Percentiles rank a stretch among this genome's conserved stretches.
Evolutionary conservation across 192 early-diverging fungal species (phyloP).

Genomic region (Kappamyces sp.): DNA sequence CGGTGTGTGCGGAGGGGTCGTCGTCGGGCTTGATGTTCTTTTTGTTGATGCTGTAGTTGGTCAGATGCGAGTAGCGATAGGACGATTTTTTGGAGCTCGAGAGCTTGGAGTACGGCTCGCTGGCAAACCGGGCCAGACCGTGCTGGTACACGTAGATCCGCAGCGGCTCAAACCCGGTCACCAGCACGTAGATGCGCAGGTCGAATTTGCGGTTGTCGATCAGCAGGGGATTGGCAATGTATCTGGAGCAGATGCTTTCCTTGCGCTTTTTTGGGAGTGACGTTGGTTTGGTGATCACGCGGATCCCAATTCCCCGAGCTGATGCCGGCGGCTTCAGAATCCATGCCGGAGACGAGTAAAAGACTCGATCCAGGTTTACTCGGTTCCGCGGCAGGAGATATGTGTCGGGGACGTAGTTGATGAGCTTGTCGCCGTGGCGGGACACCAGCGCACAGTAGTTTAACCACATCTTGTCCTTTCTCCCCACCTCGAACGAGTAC

Average conservation of each 20-base stretch:
- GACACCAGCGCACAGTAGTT: background rate
- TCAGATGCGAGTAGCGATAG: slow-evolving; percentile 39
- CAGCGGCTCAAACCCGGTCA: slow-evolving; percentile 46
- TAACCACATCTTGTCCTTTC: slow-evolving; percentile 39
- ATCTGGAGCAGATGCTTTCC: slow-evolving; percentile 23
- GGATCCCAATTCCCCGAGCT: slow-evolving; percentile 42
- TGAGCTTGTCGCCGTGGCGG: slow-evolving; percentile 4
- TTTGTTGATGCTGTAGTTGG: slow-evolving; percentile 41
- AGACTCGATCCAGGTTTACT: slow-evolving; percentile 22
- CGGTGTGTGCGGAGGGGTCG: background rate
- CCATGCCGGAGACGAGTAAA: slow-evolving; percentile 28
- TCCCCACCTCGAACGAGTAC: slow-evolving; percentile 41
- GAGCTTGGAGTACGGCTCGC: slow-evolving; percentile 38
- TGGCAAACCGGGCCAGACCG: slow-evolving; percentile 55
- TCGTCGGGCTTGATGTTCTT: slow-evolving; percentile 19
- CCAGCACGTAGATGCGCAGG: slow-evolving; percentile 51
- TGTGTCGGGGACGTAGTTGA: slow-evolving; percentile 41
- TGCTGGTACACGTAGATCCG: slow-evolving; percentile 48
- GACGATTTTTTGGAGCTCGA: slow-evolving; percentile 23
- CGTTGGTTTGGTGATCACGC: slow-evolving; percentile 28
- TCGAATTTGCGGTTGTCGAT: slow-evolving; percentile 56
- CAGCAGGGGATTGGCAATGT: slow-evolving; percentile 40
- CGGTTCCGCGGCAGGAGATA: slow-evolving; percentile 31
- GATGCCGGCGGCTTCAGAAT: slow-evolving; percentile 49
- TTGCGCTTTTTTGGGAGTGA: slow-evolving; percentile 30